Base-by-base conservation (phyloP, 2,329 filamentous ascomycete genomes). In the Paracoccidioides lutzii region DNA sequence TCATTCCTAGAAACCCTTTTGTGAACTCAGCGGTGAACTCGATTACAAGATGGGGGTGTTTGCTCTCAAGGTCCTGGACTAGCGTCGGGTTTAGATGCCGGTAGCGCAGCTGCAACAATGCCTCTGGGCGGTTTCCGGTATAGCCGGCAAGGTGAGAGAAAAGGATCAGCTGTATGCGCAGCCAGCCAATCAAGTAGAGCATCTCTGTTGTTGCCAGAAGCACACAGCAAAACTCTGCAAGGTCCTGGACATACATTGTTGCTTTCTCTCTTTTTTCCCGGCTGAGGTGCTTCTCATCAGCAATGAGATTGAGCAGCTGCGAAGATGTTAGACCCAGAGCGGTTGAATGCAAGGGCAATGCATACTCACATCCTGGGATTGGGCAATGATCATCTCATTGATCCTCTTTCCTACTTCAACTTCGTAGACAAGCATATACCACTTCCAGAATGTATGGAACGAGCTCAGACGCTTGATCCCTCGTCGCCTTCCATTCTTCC, bases 231-330 rank as follows among this genome's bases (percentile, higher is more conserved):
- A 59, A 55, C 38, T 57, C 55, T 6, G 58, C 54, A 5, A 65
- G 41, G 53, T 61, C 61, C 45, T 62, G 46, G 4, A 65, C 45
- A 56, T 57, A 52, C 40, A 63, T 62, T 9, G 57, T 55, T 33
- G 55, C 49, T 44, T 64, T 64, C 30, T 61, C 56, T 9, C 52
- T 43, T 38, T 55, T 57, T 48, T 59, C 43, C 2, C 3, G 44
- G 40, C 55, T 59, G 14, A 64, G 51, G n/a, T 60, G 58, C 28
- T 63, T 56, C 55, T 65, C 60, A 41, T 59, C 55, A 3, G 59
- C 59, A n/a, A 65, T 55, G 28, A 48, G 40, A 41, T 58, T 59
- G 43, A 64, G 60, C 8, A 63, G 9, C 53, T 55, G n/a, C n/a
- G n/a, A n/a, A n/a, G n/a, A n/a, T n/a, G n/a, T n/a, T n/a, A n/a